Evolutionary conservation across 352 stramenopile species (phyloP), one percentile per base, ranked within the genome.

Genomic region (Phytophthora pinifolia): DNA sequence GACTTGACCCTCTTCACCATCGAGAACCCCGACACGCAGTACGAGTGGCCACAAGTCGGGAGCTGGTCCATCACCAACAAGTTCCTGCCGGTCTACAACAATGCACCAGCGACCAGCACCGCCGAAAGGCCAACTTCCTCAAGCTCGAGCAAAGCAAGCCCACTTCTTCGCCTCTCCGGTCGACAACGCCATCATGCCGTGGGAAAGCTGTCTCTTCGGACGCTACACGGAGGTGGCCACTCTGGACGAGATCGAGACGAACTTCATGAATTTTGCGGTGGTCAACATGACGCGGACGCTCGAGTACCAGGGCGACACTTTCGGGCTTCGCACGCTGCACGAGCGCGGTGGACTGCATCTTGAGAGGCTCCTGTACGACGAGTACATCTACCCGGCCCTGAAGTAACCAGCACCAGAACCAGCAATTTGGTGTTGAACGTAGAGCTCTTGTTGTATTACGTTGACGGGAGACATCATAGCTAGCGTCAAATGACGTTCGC

Each of bases 211-310:
- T n/a, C 9, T 46, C 25, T 46, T 46, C 41, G 41, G 41, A 0
- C 41, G 41, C 41, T 46, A 46, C 25, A 34, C 5, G 6, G 41
- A 46, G 41, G 25, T 46, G 12, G 41, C 17, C 32, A 53, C 14
- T 4, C 38, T 59, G 8, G 41, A 52, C 4, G 39, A 59, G 32
- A 59, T 59, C 41, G 53, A 60, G 43, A 48, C 44, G 27, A 41
- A 17, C 17, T 54, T 60, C 34, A 44, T 54, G 27, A 60, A 54
- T 14, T 42, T 49, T 15, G 43, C 53, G 27, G 25, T 59, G 15
- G 43, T 53, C 27, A 60, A 60, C 25, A 47, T 54, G 43, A 54
- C 29, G n/a, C 43, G 54, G 7, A 60, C 53, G 18, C 35, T 46
- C 10, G 43, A 60, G 27, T 60, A 48, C 34, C 17, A 13, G 14